phyloP scores from a whole-genome alignment of 768 basidiomycete genomes.

The Termitomyces bulborhizus region DNA sequence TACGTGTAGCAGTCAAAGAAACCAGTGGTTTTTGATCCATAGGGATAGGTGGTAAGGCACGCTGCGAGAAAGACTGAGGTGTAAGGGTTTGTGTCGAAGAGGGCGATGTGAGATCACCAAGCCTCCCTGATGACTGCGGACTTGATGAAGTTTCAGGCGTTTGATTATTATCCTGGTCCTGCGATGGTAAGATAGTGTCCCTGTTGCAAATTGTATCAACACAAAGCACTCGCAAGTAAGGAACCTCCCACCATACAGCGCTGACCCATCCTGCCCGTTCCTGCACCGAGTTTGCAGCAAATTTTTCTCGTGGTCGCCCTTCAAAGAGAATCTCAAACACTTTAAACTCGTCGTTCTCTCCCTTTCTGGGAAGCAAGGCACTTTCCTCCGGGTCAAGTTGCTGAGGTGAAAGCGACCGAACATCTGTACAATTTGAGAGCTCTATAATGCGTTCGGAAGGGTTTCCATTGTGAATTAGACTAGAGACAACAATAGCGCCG shows the following conservation, averaged over 20 bases:
- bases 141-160: background rate
- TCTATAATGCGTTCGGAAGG: constrained; percentile 34
- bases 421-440: constrained; percentile 51
- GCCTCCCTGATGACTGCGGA: background rate
- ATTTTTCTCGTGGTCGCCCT: constrained; percentile 45
- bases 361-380: constrained; percentile 30
- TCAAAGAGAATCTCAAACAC: constrained; percentile 64
- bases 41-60: constrained; percentile 27
- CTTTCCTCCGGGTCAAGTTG: constrained; percentile 41
- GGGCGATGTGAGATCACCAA: background rate
- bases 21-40: constrained; percentile 2
- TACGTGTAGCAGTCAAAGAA: background rate
- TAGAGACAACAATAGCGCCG: constrained; percentile 39
- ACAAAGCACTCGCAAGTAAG: background rate
- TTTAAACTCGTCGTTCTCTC: constrained; percentile 36
- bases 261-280: constrained; percentile 73
- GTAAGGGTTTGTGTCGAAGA: background rate
- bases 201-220: constrained; percentile 23
- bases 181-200: constrained; percentile 49
- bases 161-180: constrained; percentile 8
- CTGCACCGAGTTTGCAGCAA: constrained; percentile 53
- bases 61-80: constrained; percentile 19
- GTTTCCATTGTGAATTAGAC: constrained; percentile 33
- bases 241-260: constrained; percentile 54
- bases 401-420: constrained; percentile 46